Evolutionary conservation across 305 asterid species (phyloP).

Genomic region (Solanum hybrid): DNA sequence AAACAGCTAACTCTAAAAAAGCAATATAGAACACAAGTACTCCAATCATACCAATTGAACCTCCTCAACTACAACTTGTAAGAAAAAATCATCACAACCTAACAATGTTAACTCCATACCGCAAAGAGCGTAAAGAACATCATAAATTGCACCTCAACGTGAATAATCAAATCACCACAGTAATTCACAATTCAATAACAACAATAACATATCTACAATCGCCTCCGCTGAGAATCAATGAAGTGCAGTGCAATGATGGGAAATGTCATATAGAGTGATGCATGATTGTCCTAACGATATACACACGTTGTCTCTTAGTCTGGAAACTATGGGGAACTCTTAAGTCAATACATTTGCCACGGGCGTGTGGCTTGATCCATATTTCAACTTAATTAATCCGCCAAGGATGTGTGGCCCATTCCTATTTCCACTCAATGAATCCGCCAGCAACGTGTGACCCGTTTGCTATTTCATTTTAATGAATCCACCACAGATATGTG

Average conservation of each 20-base stretch:
- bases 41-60: not conserved
- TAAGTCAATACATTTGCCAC: not conserved
- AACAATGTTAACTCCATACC: not conserved
- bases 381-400: not conserved
- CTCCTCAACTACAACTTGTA: not conserved
- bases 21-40: not conserved
- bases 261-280: not conserved
- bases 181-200: not conserved
- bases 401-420: not conserved
- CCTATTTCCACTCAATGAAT: not conserved
- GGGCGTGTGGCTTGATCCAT: not conserved
- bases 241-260: not conserved
- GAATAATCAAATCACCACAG: not conserved
- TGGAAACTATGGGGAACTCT: not conserved
- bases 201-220: not conserved
- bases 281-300: not conserved
- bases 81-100: not conserved
- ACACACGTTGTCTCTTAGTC: not conserved
- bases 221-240: not conserved
- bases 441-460: not conserved
- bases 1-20: not conserved
- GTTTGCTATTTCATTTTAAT: not conserved
- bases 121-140: not conserved
- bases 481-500: not conserved
- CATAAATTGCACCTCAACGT: not conserved